Evolutionary conservation across 768 basidiomycete species (phyloP), one percentile per base, ranked within the genome.

Genomic region (Gloeostereum incarnatum): DNA sequence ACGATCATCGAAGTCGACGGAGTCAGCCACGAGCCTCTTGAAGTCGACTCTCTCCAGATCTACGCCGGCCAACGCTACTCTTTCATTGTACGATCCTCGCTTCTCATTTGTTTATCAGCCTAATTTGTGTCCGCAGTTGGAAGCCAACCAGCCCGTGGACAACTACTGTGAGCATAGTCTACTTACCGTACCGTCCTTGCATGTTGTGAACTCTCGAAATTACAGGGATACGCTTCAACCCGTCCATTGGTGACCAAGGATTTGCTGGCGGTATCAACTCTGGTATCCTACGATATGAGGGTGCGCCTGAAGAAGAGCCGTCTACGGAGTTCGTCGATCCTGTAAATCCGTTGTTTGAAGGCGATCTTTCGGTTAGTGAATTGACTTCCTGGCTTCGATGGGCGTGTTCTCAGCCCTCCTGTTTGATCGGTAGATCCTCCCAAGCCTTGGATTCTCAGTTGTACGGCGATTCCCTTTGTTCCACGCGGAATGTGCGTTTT

Each of bases 91-190:
- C 37, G 49, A 58, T 5, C 32, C 21, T 17, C 4, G 11, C 2
- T 40, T 34, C 9, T 13, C 8, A 35, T n/a, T 20, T 3, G 18
- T 20, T 10, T 34, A 16, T 10, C 20, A n/a, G 25, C 11, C 14
- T 20, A 14, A 24, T 10, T 21, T 13, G 7, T 24, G 19, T 33
- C 18, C 16, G n/a, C 30, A 45, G 44, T 45, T 73, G n/a, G 54
- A 57, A 1, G 68, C 70, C 6, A 58, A 62, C 45, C 57, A 68
- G 40, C 46, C 55, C 6, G 53, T 67, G 6, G 56, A 46, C 27
- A 73, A 73, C 46, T 73, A 71, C 48, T 71, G 68, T 57, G 35
- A 33, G 31, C 18, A n/a, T n/a, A n/a, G n/a, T 3, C 13, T 4
- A 16, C 9, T 33, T 4, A 13, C 14, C 6, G 9, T 27, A 18